Evolutionary conservation across 2,329 filamentous ascomycete genomes (phyloP).

Genomic region (Rosellinia necatrix): DNA sequence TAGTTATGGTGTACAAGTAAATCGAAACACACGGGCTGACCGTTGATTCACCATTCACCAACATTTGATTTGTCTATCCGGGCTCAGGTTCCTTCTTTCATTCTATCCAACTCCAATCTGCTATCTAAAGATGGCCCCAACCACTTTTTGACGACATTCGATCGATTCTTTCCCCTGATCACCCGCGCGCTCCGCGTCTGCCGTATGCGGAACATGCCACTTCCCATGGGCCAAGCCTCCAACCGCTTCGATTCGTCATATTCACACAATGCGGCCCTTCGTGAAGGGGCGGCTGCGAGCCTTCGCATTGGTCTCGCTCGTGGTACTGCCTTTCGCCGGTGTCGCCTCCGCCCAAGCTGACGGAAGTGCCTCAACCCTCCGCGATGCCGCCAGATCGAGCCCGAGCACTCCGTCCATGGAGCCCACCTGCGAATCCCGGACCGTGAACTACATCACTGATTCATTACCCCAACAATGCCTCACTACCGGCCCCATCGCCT

Average conservation of each 20-base stretch:
- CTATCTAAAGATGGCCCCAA: background rate
- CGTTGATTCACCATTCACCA: no score
- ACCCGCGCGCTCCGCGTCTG: no score
- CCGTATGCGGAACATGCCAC: slow-evolving; percentile 11
- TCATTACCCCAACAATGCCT: slow-evolving; percentile 77
- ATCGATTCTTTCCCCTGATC: background rate
- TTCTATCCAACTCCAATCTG: background rate
- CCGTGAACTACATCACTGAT: slow-evolving; percentile 83
- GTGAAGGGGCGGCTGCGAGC: slow-evolving; percentile 25
- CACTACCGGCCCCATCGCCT: slow-evolving; percentile 56
- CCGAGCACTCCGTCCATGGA: slow-evolving; percentile 31
- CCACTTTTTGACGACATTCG: background rate
- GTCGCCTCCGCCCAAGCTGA: slow-evolving; percentile 28
- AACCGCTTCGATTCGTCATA: slow-evolving; percentile 16
- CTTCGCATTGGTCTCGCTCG: slow-evolving; percentile 25
- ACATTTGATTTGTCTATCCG: no score
- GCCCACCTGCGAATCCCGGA: slow-evolving; percentile 60
- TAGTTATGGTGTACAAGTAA: no score
- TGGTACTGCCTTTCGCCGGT: slow-evolving; percentile 20
- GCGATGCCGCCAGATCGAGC: slow-evolving; percentile 29
- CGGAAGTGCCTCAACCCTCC: slow-evolving; percentile 20
- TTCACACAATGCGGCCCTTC: slow-evolving; percentile 34
- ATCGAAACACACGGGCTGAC: no score
- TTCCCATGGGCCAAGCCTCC: slow-evolving; percentile 32
- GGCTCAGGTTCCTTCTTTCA: no score